Evolutionary conservation across 768 basidiomycete genomes (phyloP).

Genomic region (Rhizopogon vesiculosus): DNA sequence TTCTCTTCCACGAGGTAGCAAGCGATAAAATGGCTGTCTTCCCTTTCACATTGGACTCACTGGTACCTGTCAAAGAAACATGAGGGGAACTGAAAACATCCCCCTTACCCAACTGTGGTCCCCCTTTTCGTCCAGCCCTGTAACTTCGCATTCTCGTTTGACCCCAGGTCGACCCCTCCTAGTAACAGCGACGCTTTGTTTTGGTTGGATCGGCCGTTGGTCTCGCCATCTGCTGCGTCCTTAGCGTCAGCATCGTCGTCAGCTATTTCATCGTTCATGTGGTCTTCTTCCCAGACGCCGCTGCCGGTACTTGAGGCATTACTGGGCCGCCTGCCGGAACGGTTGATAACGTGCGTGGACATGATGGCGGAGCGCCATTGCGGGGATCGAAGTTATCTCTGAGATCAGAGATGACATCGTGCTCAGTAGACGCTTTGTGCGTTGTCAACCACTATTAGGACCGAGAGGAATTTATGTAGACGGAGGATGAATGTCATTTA

Average conservation of each 20-base stretch:
- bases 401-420: slow-evolving; percentile 69
- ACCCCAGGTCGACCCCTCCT: slow-evolving; percentile 28
- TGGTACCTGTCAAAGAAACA: slow-evolving; percentile 15
- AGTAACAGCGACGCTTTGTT: slow-evolving; percentile 22
- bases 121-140: slow-evolving; percentile 19
- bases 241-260: slow-evolving; percentile 31
- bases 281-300: slow-evolving; percentile 34
- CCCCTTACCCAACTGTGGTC: slow-evolving; percentile 18
- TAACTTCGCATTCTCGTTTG: slow-evolving; percentile 39
- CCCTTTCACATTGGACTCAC: slow-evolving; percentile 12
- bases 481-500: slow-evolving; percentile 27
- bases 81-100: slow-evolving; percentile 13
- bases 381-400: slow-evolving; percentile 80
- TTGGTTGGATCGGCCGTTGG: slow-evolving; percentile 15
- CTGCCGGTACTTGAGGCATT: slow-evolving; percentile 25
- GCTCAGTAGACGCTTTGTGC: slow-evolving; percentile 58
- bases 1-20: background rate
- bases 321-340: slow-evolving; percentile 17
- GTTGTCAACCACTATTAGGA: slow-evolving; percentile 59
- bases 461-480: background rate
- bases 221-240: slow-evolving; percentile 16
- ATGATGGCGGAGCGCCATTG: slow-evolving; percentile 73
- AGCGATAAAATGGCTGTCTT: background rate
- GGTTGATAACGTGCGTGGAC: slow-evolving; percentile 37
- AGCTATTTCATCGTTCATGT: slow-evolving; percentile 19